Evolutionary conservation across 177 flowering plant species (phyloP).

Genomic region (Vitis hybrid): DNA sequence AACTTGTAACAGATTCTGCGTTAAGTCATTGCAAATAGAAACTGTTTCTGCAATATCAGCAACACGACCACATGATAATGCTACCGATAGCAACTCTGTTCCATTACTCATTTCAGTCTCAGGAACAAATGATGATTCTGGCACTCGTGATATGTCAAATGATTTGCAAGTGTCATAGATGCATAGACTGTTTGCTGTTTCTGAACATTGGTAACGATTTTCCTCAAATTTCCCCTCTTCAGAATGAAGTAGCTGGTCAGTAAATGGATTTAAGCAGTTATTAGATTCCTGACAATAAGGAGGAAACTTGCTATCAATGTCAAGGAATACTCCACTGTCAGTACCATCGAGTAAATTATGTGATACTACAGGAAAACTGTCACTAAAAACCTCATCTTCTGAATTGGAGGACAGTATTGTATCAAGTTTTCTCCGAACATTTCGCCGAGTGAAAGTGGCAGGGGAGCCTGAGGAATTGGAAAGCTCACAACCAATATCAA

Average conservation of each 20-base stretch:
- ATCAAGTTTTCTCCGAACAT: slow-evolving; percentile 30
- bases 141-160: slow-evolving; percentile 64
- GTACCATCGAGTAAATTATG: slow-evolving; percentile 17
- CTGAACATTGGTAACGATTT: slow-evolving; percentile 19
- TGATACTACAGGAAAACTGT: slow-evolving; percentile 9
- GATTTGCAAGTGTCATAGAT: slow-evolving; percentile 32
- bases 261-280: slow-evolving; percentile 13
- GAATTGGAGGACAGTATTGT: slow-evolving; percentile 72
- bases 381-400: slow-evolving; percentile 47
- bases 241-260: slow-evolving; percentile 13
- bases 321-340: slow-evolving; percentile 8
- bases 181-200: slow-evolving; percentile 15
- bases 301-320: slow-evolving; percentile 9
- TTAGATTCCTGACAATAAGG: slow-evolving; percentile 17
- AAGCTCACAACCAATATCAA: slow-evolving; percentile 29
- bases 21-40: slow-evolving; percentile 19
- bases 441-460: slow-evolving; percentile 42
- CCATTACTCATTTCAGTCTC: slow-evolving; percentile 61
- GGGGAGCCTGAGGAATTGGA: slow-evolving; percentile 53
- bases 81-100: slow-evolving; percentile 27
- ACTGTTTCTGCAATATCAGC: slow-evolving; percentile 25
- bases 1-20: slow-evolving; percentile 10
- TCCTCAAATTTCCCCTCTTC: slow-evolving; percentile 17
- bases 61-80: slow-evolving; percentile 31
- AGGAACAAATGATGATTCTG: slow-evolving; percentile 83